phyloP scores from a whole-genome alignment of 192 early-diverging fungal genomes.

The Coemansia furcata region DNA sequence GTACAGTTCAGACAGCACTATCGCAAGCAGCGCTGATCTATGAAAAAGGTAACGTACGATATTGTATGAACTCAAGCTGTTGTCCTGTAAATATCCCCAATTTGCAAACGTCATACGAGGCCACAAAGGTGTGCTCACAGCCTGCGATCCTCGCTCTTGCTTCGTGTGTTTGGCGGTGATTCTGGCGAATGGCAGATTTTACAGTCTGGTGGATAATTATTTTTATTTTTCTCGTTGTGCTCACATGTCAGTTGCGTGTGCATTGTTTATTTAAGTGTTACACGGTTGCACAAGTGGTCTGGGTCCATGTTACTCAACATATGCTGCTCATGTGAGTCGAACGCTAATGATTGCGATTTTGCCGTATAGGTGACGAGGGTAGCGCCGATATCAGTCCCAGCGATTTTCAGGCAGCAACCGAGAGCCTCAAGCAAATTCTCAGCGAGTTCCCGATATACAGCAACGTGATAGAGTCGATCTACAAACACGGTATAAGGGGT shows the following conservation, averaged over 20 bases:
- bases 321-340: not conserved
- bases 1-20: constrained; percentile 84
- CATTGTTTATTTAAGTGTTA: not conserved
- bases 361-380: constrained; percentile 3
- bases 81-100: not conserved
- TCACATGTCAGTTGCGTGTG: not conserved
- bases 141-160: not conserved
- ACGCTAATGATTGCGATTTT: not conserved
- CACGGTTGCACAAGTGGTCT: not conserved
- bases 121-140: not conserved
- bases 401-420: constrained; percentile 54
- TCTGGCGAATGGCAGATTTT: constrained; percentile 17
- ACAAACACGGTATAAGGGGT: constrained; percentile 70
- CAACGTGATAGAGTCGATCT: constrained; percentile 81
- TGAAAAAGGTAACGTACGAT: constrained; percentile 52
- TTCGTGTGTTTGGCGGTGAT: constrained; percentile 9
- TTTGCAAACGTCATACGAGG: not conserved
- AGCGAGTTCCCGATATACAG: constrained; percentile 95
- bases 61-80: not conserved
- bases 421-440: constrained; percentile 56
- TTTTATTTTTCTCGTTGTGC: not conserved
- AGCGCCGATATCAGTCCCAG: constrained; percentile 9
- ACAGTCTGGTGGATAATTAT: not conserved
- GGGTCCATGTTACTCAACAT: not conserved
- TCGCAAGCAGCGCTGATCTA: constrained; percentile 78